Evolutionary conservation across 2,329 filamentous ascomycete genomes (phyloP).

Genomic region (Fusarium setosum): DNA sequence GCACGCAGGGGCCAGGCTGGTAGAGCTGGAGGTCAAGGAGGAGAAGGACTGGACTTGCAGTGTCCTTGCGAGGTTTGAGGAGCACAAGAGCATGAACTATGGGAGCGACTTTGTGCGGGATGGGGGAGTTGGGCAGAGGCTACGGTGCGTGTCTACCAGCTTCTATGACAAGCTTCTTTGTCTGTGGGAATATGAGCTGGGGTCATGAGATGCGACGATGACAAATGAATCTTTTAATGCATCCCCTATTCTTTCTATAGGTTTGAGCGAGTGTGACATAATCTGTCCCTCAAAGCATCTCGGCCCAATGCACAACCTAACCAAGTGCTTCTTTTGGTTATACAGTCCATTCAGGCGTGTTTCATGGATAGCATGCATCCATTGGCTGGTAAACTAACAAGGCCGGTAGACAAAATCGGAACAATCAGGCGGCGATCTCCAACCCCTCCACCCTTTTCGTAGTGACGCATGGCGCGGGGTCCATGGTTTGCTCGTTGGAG

Average conservation of each 20-base stretch:
- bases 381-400: constrained; percentile 3
- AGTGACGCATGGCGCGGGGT: constrained; percentile 13
- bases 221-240: not conserved
- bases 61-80: constrained; percentile 78
- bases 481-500: not conserved
- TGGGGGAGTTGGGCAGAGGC: constrained; percentile 32
- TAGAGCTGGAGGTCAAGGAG: constrained; percentile 56
- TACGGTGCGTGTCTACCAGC: constrained; percentile 74
- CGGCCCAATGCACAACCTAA: too few relatives aligned
- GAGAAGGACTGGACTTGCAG: constrained; percentile 68
- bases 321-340: too few relatives aligned
- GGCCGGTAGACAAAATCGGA: constrained; percentile 21
- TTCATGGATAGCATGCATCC: not conserved
- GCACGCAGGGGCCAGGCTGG: constrained; percentile 84
- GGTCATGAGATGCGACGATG: not conserved
- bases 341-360: not conserved
- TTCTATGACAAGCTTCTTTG: constrained; percentile 81
- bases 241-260: too few relatives aligned
- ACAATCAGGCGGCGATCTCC: not conserved
- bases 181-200: constrained; percentile 64
- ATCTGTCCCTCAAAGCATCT: too few relatives aligned
- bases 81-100: constrained; percentile 96
- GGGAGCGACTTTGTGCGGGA: constrained; percentile 76
- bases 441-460: constrained; percentile 4
- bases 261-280: too few relatives aligned